Evolutionary conservation across 2,329 filamentous ascomycete genomes (phyloP).

Genomic region (Trichoderma sp.): DNA sequence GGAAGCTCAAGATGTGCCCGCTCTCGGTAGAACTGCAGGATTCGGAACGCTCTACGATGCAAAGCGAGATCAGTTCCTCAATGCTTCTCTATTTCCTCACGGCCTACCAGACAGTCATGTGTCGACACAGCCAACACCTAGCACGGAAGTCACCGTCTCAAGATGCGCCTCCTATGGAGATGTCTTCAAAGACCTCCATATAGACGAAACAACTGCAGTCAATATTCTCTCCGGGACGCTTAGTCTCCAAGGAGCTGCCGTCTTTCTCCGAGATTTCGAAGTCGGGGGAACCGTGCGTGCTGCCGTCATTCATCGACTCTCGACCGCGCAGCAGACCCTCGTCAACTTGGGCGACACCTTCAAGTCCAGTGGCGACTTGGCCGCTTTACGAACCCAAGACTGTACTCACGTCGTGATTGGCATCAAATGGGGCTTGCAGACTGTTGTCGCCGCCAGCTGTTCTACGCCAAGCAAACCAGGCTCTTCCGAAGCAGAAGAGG

Average conservation of each 20-base stretch:
- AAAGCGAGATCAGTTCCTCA: slow-evolving; percentile 28
- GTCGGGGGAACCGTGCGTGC: background rate
- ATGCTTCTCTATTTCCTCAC: slow-evolving; percentile 10
- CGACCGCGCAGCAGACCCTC: slow-evolving; percentile 16
- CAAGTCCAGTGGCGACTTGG: background rate
- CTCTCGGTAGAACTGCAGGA: slow-evolving; percentile 26
- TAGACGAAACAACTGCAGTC: slow-evolving; percentile 23
- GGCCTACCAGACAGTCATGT: background rate
- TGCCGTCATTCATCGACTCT: background rate
- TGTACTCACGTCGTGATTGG: slow-evolving; percentile 29
- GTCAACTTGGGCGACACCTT: background rate
- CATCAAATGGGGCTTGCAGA: slow-evolving; percentile 30
- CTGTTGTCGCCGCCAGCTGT: slow-evolving; percentile 22
- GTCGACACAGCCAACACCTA: background rate
- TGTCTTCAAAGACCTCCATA: slow-evolving; percentile 4
- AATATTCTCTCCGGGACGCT: slow-evolving; percentile 27
- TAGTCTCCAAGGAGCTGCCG: slow-evolving; percentile 22
- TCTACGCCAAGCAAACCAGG: background rate
- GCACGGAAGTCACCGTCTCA: background rate
- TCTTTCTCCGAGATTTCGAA: slow-evolving; percentile 21
- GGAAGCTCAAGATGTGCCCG: background rate
- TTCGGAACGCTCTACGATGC: slow-evolving; percentile 32
- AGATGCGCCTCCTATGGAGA: background rate
- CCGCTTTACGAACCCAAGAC: background rate
- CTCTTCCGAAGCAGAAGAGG: background rate